Evolutionary conservation across 768 basidiomycete species (phyloP), one percentile per base, ranked within the genome.

Genomic region (Hypholoma fasciculare): DNA sequence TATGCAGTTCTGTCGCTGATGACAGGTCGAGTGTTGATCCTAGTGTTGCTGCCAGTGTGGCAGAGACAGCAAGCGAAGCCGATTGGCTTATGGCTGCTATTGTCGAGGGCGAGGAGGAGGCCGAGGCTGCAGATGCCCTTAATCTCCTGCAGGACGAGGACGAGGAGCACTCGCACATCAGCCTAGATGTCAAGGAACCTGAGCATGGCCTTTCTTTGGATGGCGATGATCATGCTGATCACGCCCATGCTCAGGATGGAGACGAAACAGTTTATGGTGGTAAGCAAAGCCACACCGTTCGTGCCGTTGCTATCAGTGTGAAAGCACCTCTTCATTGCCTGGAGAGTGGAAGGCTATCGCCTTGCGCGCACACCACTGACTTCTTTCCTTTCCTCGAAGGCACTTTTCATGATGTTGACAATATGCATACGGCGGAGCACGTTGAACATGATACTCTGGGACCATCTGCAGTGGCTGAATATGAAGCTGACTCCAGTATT

Each of bases 1-100:
- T 76, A 73, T 69, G 62, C 51, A 68, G 61, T 59, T 69, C 69
- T n/a, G 65, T 75, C 67, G 80, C 76, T 72, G 80, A 80, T 65
- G 89, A 90, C 71, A 73, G 78, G 58, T 79, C 79, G 23, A 84
- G 82, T 70, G 78, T 82, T 54, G 77, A 83, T 56, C 76, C 79
- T 57, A 84, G 83, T 76, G 82, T 77, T 58, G 78, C 82, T 51
- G 85, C 84, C 47, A 92, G 89, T 65, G 83, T 80, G 55, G 83
- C 89, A 50, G 88, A 89, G 63, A 87, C 88, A 50, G 80, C 83
- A 36, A 90, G 89, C 72, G 91, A 93, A 71, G 87, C 79, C 53
- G 91, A 93, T 73, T 93, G 91, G 91, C 78, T 92, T 43, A 92
- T 93, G 91, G 91, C 90, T 69, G 90, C 91, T 52, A 93, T 92